These are phyloP conservation scores for Syzygium grande DNA, from an alignment of 345 rosid genomes.

Conservation along the genomic window DNA sequence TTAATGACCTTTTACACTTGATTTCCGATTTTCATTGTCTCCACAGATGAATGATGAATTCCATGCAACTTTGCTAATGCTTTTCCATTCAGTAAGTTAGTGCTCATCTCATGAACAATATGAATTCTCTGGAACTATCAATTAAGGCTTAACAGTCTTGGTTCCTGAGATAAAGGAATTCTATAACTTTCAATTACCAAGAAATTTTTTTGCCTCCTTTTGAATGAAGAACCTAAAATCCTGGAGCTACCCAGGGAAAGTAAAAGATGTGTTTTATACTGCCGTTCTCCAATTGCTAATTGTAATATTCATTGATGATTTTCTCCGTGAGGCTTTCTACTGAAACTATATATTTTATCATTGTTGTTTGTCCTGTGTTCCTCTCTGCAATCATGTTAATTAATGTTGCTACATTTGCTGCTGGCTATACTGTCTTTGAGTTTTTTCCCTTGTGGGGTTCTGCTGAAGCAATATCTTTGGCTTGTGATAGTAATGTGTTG, in stretches of 20 bases:
- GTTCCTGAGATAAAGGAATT: neutral
- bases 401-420: neutral
- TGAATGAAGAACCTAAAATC: neutral
- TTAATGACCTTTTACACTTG: neutral
- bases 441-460: neutral
- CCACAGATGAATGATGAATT: neutral
- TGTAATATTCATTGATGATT: neutral
- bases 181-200: neutral
- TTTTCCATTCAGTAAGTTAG: neutral
- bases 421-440: neutral
- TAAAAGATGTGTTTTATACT: neutral
- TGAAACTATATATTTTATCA: neutral
- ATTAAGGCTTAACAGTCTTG: neutral
- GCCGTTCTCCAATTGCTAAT: neutral
- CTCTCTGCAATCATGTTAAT: neutral
- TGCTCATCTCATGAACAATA: neutral
- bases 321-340: neutral
- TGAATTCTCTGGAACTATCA: neutral
- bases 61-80: neutral
- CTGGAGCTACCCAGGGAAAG: neutral
- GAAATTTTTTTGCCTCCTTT: neutral
- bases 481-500: neutral
- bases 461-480: neutral
- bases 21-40: neutral
- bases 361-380: neutral